These are phyloP conservation scores for Pestalotiopsis sp. DNA, from an alignment of 2,329 filamentous ascomycete genomes.

Conservation along the genomic window DNA sequence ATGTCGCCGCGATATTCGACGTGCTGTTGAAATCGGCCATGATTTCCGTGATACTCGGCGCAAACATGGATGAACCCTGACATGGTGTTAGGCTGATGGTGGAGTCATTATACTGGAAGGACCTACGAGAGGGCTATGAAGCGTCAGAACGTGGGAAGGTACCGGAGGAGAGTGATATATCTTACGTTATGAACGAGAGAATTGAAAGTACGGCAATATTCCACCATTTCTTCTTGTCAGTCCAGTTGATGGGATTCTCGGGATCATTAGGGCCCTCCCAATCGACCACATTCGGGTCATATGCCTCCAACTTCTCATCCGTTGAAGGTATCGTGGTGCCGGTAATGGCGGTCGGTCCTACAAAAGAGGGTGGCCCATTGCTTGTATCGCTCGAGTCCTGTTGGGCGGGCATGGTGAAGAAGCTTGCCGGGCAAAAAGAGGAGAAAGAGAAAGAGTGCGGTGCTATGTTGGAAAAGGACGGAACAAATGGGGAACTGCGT, in stretches of 20 bases:
- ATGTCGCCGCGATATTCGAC: conserved; percentile 46
- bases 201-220: conserved; percentile 36
- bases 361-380: not conserved
- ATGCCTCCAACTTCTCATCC: not conserved
- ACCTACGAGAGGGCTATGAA: not conserved
- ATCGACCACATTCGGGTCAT: conserved; percentile 53
- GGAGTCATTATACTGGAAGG: not conserved
- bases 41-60: not conserved
- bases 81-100: not conserved
- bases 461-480: not conserved
- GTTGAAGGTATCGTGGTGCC: not conserved
- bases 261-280: conserved; percentile 62
- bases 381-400: not conserved
- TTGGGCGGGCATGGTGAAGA: not conserved
- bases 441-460: not conserved
- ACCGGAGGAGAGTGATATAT: conserved; percentile 57
- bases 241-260: conserved; percentile 63
- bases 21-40: conserved; percentile 37
- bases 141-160: conserved; percentile 24
- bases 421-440: not conserved
- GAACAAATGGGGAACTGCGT: not conserved
- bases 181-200: conserved; percentile 20
- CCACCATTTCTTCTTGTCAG: conserved; percentile 30
- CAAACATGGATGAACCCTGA: not conserved
- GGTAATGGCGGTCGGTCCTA: not conserved